These are phyloP conservation scores for Pelargonium cotyledonis DNA, from an alignment of 441 rosid genomes.

Conservation along the genomic window DNA sequence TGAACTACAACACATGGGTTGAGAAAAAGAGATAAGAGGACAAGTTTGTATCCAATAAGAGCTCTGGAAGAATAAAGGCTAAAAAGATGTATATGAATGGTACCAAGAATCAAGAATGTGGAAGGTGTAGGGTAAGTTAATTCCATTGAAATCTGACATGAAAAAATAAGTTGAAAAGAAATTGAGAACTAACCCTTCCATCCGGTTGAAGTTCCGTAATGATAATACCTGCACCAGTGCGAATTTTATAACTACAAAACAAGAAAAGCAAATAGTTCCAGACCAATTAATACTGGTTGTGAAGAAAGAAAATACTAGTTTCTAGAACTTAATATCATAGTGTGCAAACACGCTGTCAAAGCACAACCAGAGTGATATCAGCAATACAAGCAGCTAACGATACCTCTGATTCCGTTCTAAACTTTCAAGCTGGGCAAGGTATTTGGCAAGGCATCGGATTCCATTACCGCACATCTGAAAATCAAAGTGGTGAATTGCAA, in stretches of 20 bases:
- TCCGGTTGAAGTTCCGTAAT: conserved; percentile 84
- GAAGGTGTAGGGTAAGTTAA: background rate
- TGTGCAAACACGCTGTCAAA: background rate
- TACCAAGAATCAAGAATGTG: background rate
- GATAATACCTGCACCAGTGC: conserved; percentile 91
- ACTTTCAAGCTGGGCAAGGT: conserved; percentile 76
- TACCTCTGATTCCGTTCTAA: conserved; percentile 40
- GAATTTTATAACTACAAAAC: conserved; percentile 53
- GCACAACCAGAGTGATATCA: background rate
- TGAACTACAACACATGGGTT: background rate
- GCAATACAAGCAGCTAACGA: background rate
- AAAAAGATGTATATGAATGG: no score
- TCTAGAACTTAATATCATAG: background rate
- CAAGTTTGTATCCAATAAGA: no score
- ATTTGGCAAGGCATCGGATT: conserved; percentile 83
- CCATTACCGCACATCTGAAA: conserved; percentile 75
- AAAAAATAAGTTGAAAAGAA: background rate
- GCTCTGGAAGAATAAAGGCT: no score
- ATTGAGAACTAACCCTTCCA: conserved; percentile 42
- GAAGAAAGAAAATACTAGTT: background rate
- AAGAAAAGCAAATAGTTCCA: background rate
- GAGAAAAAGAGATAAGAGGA: background rate
- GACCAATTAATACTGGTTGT: background rate
- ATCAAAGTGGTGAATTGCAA: background rate
- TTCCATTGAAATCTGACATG: background rate